A percentile compares a stretch with the other conserved stretches of the same genome.
These are phyloP conservation scores for Aristolochia contorta DNA, from an alignment of 164 flowering plant species.

Conservation along the genomic window DNA sequence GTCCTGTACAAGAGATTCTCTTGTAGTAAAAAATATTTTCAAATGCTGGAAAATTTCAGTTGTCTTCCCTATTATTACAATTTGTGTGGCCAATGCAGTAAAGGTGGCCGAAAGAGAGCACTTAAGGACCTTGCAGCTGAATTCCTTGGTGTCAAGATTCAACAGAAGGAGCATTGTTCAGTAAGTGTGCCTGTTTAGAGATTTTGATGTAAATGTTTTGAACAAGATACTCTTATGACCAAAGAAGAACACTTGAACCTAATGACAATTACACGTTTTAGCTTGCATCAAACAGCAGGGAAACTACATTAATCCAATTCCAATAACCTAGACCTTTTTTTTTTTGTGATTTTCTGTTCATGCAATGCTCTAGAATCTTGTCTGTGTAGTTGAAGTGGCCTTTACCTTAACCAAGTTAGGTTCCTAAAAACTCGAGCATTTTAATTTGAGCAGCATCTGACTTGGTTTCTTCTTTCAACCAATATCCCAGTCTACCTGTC, in stretches of 20 bases:
- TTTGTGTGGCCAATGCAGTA: constrained; percentile 15
- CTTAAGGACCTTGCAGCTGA: constrained; percentile 67
- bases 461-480: too few relatives aligned
- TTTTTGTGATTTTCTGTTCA: background rate
- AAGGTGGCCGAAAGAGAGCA: constrained; percentile 58
- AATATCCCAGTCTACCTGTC: too few relatives aligned
- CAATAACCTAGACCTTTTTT: background rate
- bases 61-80: background rate
- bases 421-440: too few relatives aligned
- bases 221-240: background rate
- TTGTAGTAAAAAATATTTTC: background rate
- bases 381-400: too few relatives aligned
- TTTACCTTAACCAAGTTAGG: too few relatives aligned
- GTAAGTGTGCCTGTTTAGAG: constrained; percentile 27
- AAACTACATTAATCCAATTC: background rate
- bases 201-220: background rate
- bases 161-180: constrained; percentile 86
- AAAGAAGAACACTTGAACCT: too few relatives aligned
- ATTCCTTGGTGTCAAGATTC: constrained; percentile 69
- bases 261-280: background rate
- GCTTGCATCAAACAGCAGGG: background rate
- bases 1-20: background rate
- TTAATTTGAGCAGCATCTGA: too few relatives aligned
- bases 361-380: too few relatives aligned
- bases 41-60: background rate